Evolutionary conservation across 2,329 filamentous ascomycete genomes (phyloP).

Genomic region (Cercospora sp.): DNA sequence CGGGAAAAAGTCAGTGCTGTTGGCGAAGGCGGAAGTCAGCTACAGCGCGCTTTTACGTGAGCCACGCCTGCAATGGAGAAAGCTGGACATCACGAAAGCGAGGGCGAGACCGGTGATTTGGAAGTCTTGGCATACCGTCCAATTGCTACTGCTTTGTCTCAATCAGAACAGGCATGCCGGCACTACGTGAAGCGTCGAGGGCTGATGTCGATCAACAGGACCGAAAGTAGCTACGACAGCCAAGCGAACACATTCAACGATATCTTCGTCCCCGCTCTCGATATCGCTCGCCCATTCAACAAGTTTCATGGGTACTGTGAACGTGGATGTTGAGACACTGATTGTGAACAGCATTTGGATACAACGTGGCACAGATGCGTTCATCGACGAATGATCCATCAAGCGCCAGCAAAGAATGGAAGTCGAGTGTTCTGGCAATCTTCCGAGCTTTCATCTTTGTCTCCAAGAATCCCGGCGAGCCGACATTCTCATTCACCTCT

Average conservation of each 20-base stretch:
- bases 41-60: not conserved
- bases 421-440: too few species aligned
- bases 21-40: not conserved
- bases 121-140: not conserved
- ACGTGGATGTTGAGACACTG: not conserved
- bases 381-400: not conserved
- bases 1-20: not conserved
- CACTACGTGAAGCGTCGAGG: too few species aligned
- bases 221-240: not conserved
- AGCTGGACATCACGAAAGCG: not conserved
- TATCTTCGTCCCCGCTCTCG: not conserved
- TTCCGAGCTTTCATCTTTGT: not conserved
- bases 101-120: not conserved
- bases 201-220: not conserved
- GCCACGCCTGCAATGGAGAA: not conserved
- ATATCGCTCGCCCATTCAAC: not conserved
- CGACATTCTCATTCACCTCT: not conserved
- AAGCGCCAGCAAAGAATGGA: not conserved
- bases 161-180: too few species aligned
- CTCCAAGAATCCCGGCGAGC: not conserved
- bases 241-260: not conserved
- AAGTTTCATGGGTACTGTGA: not conserved
- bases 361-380: not conserved
- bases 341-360: not conserved
- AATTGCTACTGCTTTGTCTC: not conserved